Percentiles rank a stretch among this genome's conserved stretches.
Evolutionary conservation across 805 yeast species (phyloP).

Genomic region (Metschnikowia drakensbergensis): DNA sequence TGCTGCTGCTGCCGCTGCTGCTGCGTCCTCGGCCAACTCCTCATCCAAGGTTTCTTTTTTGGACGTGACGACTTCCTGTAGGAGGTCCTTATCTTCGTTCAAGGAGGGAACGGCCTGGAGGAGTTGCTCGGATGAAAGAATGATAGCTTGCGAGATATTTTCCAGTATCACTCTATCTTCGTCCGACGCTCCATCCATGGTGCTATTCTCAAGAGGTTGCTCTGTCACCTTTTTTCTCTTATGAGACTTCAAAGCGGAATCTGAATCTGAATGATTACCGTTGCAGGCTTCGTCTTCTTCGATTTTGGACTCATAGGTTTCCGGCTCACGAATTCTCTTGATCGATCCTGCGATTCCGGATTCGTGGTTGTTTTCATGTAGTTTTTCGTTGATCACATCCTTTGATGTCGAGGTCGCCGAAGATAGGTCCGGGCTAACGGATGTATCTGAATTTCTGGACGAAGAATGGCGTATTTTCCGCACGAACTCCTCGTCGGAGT

Average conservation of each 20-base stretch:
- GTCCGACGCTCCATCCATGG: background rate
- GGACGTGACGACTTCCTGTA: background rate
- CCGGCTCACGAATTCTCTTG: constrained; percentile 5
- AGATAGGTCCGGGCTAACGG: constrained; percentile 2
- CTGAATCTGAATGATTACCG: background rate
- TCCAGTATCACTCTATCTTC: background rate
- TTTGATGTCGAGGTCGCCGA: constrained; percentile 3
- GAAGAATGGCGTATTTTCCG: constrained; percentile 4
- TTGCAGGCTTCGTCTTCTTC: constrained; percentile 1
- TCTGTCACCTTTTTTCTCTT: background rate
- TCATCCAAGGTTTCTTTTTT: constrained; percentile 15
- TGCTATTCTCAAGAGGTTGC: constrained; percentile 1
- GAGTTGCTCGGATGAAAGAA: background rate
- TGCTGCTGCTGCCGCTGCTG: too few relatives aligned
- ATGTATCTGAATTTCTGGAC: constrained; percentile 2
- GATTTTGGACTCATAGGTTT: background rate
- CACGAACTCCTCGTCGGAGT: constrained; percentile 18
- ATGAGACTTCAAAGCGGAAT: background rate
- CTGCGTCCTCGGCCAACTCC: constrained; percentile 22
- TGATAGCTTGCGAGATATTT: background rate
- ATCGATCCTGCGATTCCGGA: constrained; percentile 5
- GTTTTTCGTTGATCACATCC: background rate
- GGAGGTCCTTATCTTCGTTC: background rate
- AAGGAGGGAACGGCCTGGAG: constrained; percentile 1
- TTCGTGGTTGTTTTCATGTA: constrained; percentile 1